Evolutionary conservation across 1,284 basidiomycete genomes (phyloP), one percentile per base, ranked within the genome.

Genomic region (Irpex sp.): DNA sequence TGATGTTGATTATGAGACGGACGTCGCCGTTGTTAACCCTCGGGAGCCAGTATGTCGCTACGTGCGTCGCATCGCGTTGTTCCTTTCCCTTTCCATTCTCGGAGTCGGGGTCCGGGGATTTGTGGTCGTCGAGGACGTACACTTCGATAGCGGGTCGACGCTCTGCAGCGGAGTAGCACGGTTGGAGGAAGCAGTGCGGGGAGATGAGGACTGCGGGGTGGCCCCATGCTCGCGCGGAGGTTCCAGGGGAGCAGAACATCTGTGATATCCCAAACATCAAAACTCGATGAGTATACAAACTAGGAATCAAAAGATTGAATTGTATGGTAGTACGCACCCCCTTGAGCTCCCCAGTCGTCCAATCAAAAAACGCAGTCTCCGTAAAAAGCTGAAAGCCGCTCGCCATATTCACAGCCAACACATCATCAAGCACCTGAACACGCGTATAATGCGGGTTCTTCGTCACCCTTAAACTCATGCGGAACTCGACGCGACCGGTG

Each of bases 401-500:
- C 10, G 60, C 60, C 35, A 58, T 57, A 36, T 39, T 58, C 35
- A 61, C 49, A 5, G 49, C 28, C 9, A 61, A 49, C 6, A 48
- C 48, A n/a, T 39, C 23, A 19, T 54, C 60, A 18, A 42, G 39
- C 3, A 57, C 56, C 21, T 58, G 56, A 19, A 61, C 56, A 10
- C 60, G 47, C 18, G 60, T 61, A 42, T 61, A 61, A 45, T 61
- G 60, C 48, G 56, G 60, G 12, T 37, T 55, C 18, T 28, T 35
- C 48, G 23, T 39, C 5, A 61, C 56, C 2, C 60, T 18, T 3
- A 58, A 23, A 3, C 56, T 54, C 9, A 61, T 16, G 1, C 35
- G 28, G 49, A 58, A 48, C 12, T 35, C 37, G 35, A 61, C 12
- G 19, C 14, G 7, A 2, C 28, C 9, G 7, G 35, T 54, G 14